Percentiles rank a stretch among this genome's conserved stretches.
Conservation (phyloP, 2,329 filamentous ascomycete species). For the Dryadomyces quercus-mongolicae region DNA sequence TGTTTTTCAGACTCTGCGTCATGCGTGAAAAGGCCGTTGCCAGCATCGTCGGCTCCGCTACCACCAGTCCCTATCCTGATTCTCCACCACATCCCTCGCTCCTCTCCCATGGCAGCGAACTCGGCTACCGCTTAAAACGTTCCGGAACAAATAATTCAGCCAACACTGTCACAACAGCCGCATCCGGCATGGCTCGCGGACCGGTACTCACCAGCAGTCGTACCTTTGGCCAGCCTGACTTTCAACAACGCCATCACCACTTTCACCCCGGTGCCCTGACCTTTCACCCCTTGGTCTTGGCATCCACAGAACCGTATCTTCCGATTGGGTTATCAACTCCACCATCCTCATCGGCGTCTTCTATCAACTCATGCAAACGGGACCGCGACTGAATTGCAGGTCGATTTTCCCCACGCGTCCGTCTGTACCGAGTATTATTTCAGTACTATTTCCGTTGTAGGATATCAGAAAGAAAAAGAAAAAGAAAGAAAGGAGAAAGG, state of each 20-base stretch:
- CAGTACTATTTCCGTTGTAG: too few relatives aligned
- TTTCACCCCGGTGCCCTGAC: constrained; percentile 2
- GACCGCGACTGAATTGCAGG: not conserved
- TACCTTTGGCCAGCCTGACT: not conserved
- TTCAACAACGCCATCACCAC: not conserved
- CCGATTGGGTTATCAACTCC: constrained; percentile 8
- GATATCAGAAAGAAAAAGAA: too few relatives aligned
- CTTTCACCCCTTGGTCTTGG: constrained; percentile 8
- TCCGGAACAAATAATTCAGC: not conserved
- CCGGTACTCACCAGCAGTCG: not conserved
- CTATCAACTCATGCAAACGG: not conserved
- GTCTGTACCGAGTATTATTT: too few relatives aligned
- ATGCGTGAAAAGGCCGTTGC: constrained; percentile 13
- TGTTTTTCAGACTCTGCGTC: constrained; percentile 4
- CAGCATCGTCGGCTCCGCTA: constrained; percentile 10
- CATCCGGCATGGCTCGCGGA: not conserved
- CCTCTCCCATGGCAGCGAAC: not conserved
- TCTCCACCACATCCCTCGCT: not conserved
- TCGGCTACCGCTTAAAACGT: not conserved
- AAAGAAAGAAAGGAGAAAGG: not conserved
- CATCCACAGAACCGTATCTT: constrained; percentile 8
- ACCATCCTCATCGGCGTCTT: constrained; percentile 8
- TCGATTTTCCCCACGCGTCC: not conserved
- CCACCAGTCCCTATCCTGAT: constrained; percentile 6
- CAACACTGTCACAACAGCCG: not conserved